Percentiles rank a stretch among this genome's conserved stretches.
Conservation (phyloP, 768 basidiomycete species). For the Peribolospora kevripleyi region DNA sequence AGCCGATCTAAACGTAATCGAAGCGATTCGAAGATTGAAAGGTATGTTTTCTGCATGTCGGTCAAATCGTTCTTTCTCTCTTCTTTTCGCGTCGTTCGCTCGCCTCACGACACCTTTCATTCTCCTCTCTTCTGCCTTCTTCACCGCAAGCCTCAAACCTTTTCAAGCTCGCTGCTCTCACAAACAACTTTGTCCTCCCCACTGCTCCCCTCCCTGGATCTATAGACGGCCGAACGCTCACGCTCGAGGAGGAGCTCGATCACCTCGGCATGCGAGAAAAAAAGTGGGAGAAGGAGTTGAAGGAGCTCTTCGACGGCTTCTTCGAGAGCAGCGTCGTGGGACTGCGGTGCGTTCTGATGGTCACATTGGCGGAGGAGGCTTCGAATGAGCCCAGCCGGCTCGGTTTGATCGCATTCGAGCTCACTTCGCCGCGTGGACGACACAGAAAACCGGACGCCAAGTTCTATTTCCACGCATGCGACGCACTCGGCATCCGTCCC, state of each 20-base stretch:
- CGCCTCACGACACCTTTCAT: too few species aligned
- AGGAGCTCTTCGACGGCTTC: slow-evolving; percentile 7
- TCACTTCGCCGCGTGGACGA: neutral
- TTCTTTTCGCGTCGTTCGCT: too few species aligned
- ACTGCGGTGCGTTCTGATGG: neutral
- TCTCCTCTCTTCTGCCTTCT: neutral
- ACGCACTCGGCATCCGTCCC: slow-evolving; percentile 2
- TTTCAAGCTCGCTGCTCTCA: slow-evolving; percentile 7
- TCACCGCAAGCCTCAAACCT: slow-evolving; percentile 1
- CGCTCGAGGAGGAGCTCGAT: neutral
- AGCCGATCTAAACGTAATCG: slow-evolving; percentile 3
- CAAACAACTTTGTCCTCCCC: slow-evolving; percentile 7
- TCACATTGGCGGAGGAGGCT: neutral
- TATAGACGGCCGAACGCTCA: neutral
- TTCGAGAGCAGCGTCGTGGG: slow-evolving; percentile 8
- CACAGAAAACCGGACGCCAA: slow-evolving; percentile 9
- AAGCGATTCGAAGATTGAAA: slow-evolving; percentile 5
- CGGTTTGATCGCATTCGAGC: too few species aligned
- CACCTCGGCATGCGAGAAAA: neutral
- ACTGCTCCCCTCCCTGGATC: neutral
- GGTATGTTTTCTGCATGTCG: neutral
- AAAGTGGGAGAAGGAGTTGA: neutral
- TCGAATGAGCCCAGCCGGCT: too few species aligned
- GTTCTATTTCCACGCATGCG: slow-evolving; percentile 6
- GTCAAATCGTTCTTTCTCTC: neutral